Conservation (phyloP, 768 basidiomycete genomes). For the Pholiota microspora region DNA sequence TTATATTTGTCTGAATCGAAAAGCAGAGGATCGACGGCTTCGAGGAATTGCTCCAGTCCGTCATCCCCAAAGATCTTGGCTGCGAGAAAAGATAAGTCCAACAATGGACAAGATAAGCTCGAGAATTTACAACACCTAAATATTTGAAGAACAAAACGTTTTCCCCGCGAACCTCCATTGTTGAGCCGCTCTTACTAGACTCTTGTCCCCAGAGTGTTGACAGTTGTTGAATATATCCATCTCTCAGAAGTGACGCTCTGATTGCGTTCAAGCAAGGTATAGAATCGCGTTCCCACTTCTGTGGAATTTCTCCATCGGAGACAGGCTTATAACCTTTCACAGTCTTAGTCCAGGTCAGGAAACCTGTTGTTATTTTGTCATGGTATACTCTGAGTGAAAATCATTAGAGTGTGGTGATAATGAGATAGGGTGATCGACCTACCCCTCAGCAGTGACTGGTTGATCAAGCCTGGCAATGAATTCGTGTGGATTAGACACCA, state of each 20-base stretch:
- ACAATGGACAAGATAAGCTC: not conserved
- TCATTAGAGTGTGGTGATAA: conserved; percentile 6
- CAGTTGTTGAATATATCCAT: conserved; percentile 60
- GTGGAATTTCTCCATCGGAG: conserved; percentile 31
- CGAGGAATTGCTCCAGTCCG: conserved; percentile 50
- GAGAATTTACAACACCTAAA: conserved; percentile 26
- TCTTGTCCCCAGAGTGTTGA: conserved; percentile 78
- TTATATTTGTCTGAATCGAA: conserved; percentile 76
- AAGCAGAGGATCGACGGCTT: conserved; percentile 58
- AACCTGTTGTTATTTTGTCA: conserved; percentile 78
- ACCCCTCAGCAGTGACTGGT: conserved; percentile 36
- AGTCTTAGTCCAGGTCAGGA: conserved; percentile 67
- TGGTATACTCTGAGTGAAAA: conserved; percentile 47
- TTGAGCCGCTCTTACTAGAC: conserved; percentile 52
- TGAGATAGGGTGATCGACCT: conserved; percentile 12
- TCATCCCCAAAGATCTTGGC: conserved; percentile 65
- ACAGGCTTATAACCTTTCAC: conserved; percentile 58
- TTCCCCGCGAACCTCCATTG: conserved; percentile 55
- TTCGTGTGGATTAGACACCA: conserved; percentile 42
- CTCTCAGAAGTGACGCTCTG: conserved; percentile 38
- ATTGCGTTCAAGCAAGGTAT: conserved; percentile 51
- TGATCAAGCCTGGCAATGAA: conserved; percentile 49
- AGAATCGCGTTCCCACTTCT: conserved; percentile 57
- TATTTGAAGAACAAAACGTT: conserved; percentile 42
- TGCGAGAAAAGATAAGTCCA: conserved; percentile 23